Evolutionary conservation across 495 filamentous ascomycete species (phyloP).

Genomic region (Cryomyces minteri): DNA sequence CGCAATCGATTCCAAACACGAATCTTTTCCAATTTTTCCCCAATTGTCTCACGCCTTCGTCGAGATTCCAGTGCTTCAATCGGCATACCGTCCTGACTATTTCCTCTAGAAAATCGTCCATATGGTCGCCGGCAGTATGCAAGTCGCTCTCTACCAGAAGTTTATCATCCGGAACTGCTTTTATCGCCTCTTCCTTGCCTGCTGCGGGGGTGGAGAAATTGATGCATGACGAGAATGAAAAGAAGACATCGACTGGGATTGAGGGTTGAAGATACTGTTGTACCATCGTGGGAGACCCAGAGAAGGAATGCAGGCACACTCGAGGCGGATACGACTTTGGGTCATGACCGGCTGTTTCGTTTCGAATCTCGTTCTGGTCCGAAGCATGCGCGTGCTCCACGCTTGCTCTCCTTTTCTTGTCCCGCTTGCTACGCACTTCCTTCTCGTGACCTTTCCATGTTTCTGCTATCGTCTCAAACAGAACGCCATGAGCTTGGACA

Average conservation of each 20-base stretch:
- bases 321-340: conserved; percentile 64
- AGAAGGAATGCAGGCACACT: conserved; percentile 88
- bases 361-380: conserved; percentile 15
- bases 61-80: conserved; percentile 59
- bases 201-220: conserved; percentile 46
- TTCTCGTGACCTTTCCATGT: conserved; percentile 76
- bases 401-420: conserved; percentile 24
- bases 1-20: conserved; percentile 36
- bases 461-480: conserved; percentile 56
- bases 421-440: conserved; percentile 40
- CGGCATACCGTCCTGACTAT: conserved; percentile 53
- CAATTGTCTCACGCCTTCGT: conserved; percentile 49
- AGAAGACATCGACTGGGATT: conserved; percentile 63
- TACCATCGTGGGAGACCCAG: conserved; percentile 55
- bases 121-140: conserved; percentile 62
- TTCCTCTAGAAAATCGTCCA: conserved; percentile 64
- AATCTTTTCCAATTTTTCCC: conserved; percentile 68
- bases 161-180: conserved; percentile 53
- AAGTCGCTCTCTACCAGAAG: conserved; percentile 83
- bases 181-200: conserved; percentile 40
- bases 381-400: conserved; percentile 5
- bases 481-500: conserved; percentile 70
- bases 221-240: conserved; percentile 73
- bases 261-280: conserved; percentile 60
- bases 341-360: background rate